Evolutionary conservation across 2,329 filamentous ascomycete species (phyloP), one percentile per base, ranked within the genome.

Genomic region (Xylaria sp.): DNA sequence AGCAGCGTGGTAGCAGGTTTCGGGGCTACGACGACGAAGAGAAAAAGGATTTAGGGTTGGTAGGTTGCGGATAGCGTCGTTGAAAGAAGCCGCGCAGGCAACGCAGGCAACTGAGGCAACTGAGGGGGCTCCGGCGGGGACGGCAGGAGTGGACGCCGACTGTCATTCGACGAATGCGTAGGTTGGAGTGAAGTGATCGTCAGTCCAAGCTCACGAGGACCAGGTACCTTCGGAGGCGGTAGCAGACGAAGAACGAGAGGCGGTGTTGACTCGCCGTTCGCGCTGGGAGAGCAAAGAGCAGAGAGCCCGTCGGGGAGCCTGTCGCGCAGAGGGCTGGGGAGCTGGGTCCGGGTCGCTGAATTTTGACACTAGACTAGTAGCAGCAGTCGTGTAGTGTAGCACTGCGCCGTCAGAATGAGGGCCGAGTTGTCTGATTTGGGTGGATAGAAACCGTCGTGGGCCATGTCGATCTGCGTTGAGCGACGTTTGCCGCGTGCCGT

Each of bases 111-210:
- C 41, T 11, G 27, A 49, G 54, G 54, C 57, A 40, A 54, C 46
- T 58, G 44, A 37, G 58, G 58, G 64, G 58, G 58, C 54, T 43
- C 53, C 47, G 51, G 64, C 62, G 65, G 62, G 57, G 62, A 54
- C 62, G 47, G 51, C 35, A 56, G 54, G 23, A 54, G 49, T 35
- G 47, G 66, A 61, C 55, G 67, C 44, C 60, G 62, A 44, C 63
- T 63, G 58, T 67, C 44, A 70, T 68, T 70, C 66, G 68, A 69
- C 64, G 62, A 35, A 54, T 38, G 46, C 29, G 41, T 31, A 58
- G 47, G 38, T 60, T 65, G 63, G 62, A 61, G 63, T 71, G 70
- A 72, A 69, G 70, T 71, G 70, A 72, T 72, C 70, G 70, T 70
- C 70, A 71, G 64, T 71, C 65, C 54, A 68, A 68, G 62, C 64